A percentile compares a stretch with the other conserved stretches of the same genome.
Conservation (phyloP, 2,329 filamentous ascomycete species). For the Cercospora citrullina region DNA sequence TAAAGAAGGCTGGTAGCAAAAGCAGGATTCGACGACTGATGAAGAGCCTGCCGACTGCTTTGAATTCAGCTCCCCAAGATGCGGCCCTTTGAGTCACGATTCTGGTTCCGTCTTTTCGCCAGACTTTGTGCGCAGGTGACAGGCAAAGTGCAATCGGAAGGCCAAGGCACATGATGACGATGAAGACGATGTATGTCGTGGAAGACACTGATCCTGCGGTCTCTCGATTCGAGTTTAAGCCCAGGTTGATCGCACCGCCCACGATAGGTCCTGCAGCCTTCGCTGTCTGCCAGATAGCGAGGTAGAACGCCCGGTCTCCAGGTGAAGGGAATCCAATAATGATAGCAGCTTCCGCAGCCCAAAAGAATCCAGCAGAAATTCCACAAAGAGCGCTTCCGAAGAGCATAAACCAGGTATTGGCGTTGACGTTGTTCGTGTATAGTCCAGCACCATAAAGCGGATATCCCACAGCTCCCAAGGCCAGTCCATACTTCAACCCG, state of each 20-base stretch:
- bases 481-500: constrained; percentile 33
- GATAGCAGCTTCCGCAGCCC: constrained; percentile 52
- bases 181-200: constrained; percentile 47
- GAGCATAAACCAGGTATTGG: constrained; percentile 54
- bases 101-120: constrained; percentile 43
- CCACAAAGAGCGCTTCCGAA: constrained; percentile 52
- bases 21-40: constrained; percentile 40
- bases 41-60: constrained; percentile 40
- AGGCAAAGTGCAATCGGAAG: constrained; percentile 44
- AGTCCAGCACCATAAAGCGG: constrained; percentile 51
- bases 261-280: constrained; percentile 52
- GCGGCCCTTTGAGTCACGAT: constrained; percentile 38
- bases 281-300: constrained; percentile 53
- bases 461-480: constrained; percentile 49
- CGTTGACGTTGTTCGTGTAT: constrained; percentile 52
- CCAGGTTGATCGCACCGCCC: constrained; percentile 51
- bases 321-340: constrained; percentile 50
- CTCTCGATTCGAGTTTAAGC: constrained; percentile 50
- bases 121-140: constrained; percentile 44
- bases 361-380: constrained; percentile 52
- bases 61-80: constrained; percentile 36
- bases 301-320: constrained; percentile 44
- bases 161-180: constrained; percentile 43
- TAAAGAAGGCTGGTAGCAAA: constrained; percentile 43
- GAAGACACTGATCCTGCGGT: constrained; percentile 38